Percentiles rank a stretch among this genome's conserved stretches.
Evolutionary conservation across 2,329 filamentous ascomycete genomes (phyloP).

Genomic region (Alternaria dauci): DNA sequence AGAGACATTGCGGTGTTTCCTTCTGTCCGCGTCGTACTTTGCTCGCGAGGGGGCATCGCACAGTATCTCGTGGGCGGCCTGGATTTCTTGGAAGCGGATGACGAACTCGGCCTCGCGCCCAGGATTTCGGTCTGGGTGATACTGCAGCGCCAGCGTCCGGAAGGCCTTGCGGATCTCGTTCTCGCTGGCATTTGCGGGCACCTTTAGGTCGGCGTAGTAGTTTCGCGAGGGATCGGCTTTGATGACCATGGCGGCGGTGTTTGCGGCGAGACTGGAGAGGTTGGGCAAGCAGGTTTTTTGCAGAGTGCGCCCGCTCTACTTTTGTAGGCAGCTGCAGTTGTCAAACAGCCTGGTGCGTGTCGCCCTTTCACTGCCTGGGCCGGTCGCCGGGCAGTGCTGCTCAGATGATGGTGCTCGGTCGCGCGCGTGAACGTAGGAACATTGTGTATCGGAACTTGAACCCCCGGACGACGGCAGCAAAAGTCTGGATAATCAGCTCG

Average conservation of each 20-base stretch:
- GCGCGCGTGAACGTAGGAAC: conserved; percentile 38
- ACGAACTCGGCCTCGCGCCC: conserved; percentile 82
- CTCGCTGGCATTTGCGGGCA: conserved; percentile 71
- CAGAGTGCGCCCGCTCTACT: neutral
- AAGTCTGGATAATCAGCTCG: conserved; percentile 25
- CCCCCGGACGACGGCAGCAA: conserved; percentile 2
- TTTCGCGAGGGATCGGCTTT: conserved; percentile 74
- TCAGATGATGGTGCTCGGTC: conserved; percentile 45
- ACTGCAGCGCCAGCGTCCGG: conserved; percentile 82
- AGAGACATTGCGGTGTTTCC: conserved; percentile 51
- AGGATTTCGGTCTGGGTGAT: conserved; percentile 88
- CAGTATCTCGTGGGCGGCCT: conserved; percentile 83
- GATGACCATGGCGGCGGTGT: conserved; percentile 65
- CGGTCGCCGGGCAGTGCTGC: conserved; percentile 41
- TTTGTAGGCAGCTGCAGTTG: conserved; percentile 29
- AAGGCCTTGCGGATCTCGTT: conserved; percentile 88
- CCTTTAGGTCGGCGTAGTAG: conserved; percentile 85
- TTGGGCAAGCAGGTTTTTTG: conserved; percentile 4
- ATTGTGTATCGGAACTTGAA: conserved; percentile 29
- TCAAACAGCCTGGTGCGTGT: conserved; percentile 11
- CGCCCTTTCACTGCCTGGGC: conserved; percentile 27
- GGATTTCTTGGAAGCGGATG: conserved; percentile 84
- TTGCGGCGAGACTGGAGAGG: conserved; percentile 1
- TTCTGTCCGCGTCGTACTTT: conserved; percentile 70
- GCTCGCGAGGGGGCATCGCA: conserved; percentile 65